These are phyloP conservation scores for Williopsis jadinii DNA, from an alignment of 1,139 yeast species.

Conservation along the genomic window DNA sequence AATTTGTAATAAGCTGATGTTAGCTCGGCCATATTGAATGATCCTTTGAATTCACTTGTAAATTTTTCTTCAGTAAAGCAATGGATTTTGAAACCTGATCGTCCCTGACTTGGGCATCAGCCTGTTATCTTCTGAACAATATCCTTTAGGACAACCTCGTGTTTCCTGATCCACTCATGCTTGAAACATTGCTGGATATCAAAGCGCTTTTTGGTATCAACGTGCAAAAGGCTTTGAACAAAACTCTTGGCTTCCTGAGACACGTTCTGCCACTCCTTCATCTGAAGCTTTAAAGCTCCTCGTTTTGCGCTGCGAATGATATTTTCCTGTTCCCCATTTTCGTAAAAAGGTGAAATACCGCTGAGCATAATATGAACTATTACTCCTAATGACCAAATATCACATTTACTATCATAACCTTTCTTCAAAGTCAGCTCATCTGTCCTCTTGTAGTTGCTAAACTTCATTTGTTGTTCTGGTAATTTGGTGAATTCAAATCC, in stretches of 20 bases:
- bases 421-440: not conserved
- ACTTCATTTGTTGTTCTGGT: slow-evolving; percentile 4
- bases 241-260: slow-evolving; percentile 38
- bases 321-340: slow-evolving; percentile 32
- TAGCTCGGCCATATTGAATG: too few relatives aligned
- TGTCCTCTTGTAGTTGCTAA: too few relatives aligned
- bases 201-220: slow-evolving; percentile 33
- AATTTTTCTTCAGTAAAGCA: too few relatives aligned
- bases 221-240: slow-evolving; percentile 33
- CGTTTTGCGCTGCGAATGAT: slow-evolving; percentile 32
- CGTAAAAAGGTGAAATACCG: slow-evolving; percentile 58
- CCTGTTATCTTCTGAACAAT: slow-evolving; percentile 25
- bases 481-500: slow-evolving; percentile 31
- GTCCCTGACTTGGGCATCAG: too few relatives aligned
- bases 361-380: slow-evolving; percentile 47
- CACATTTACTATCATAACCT: slow-evolving; percentile 53
- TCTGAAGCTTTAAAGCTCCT: slow-evolving; percentile 36
- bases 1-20: too few relatives aligned
- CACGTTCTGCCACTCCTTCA: slow-evolving; percentile 34
- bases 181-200: slow-evolving; percentile 30
- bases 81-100: too few relatives aligned
- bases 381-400: slow-evolving; percentile 63
- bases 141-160: slow-evolving; percentile 22
- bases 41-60: too few relatives aligned
- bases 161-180: slow-evolving; percentile 43